Evolutionary conservation across 129 eudicot species (phyloP).

Genomic region (Oenanthe sinensis): DNA sequence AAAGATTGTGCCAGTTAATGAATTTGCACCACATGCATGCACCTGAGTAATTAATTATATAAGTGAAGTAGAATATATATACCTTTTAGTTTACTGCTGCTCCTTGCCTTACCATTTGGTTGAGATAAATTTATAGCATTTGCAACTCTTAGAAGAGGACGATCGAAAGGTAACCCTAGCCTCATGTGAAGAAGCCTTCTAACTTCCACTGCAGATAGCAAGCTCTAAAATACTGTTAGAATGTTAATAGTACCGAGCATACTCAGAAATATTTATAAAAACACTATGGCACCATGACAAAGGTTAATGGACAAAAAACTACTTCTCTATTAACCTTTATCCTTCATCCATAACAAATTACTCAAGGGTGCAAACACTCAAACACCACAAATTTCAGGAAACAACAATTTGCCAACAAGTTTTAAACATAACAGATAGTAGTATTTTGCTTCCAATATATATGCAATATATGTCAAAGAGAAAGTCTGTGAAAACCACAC

Average conservation of each 20-base stretch:
- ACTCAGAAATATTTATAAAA: background rate
- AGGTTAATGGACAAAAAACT: background rate
- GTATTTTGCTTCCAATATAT: background rate
- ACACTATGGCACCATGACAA: background rate
- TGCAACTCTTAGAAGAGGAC: slow-evolving; percentile 78
- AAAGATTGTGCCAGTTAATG: slow-evolving; percentile 10
- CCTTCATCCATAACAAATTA: background rate
- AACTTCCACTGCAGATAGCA: slow-evolving; percentile 54
- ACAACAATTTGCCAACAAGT: background rate
- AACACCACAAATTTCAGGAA: background rate
- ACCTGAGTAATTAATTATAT: slow-evolving; percentile 1
- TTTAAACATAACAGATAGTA: background rate
- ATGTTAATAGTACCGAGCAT: background rate
- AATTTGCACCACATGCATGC: slow-evolving; percentile 2
- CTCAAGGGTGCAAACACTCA: background rate
- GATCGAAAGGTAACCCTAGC: slow-evolving; percentile 84
- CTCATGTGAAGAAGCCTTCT: slow-evolving; percentile 83
- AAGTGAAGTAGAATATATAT: slow-evolving; percentile 11
- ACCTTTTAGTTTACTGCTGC: slow-evolving; percentile 49
- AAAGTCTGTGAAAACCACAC: slow-evolving; percentile 24
- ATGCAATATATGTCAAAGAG: background rate
- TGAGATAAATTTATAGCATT: slow-evolving; percentile 52
- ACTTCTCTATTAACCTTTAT: background rate
- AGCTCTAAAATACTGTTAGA: slow-evolving; percentile 8
- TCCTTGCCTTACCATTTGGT: slow-evolving; percentile 34